A percentile compares a stretch with the other conserved stretches of the same genome.
These are phyloP conservation scores for Fagopyrum homotropicum DNA, from an alignment of 148 eudicot genomes.

Conservation along the genomic window DNA sequence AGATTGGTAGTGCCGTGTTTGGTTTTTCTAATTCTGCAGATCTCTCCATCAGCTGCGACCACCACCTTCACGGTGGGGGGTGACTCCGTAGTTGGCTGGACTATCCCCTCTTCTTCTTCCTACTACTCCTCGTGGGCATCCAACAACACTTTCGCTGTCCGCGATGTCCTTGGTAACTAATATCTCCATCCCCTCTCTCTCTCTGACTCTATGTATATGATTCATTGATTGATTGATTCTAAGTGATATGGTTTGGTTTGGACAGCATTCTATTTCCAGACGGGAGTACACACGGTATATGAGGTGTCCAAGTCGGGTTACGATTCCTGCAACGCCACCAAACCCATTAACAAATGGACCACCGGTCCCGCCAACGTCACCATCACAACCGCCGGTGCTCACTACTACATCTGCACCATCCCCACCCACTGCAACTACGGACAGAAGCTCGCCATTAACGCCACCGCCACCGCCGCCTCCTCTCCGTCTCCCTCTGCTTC, in stretches of 20 bases:
- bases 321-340: not conserved
- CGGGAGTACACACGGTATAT: not conserved
- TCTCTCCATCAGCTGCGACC: not conserved
- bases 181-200: no score
- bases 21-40: slow-evolving; percentile 1
- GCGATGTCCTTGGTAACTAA: not conserved
- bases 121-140: slow-evolving; percentile 4
- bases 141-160: not conserved
- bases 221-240: not conserved
- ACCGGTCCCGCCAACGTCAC: not conserved
- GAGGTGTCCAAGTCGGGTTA: slow-evolving; percentile 5
- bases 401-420: slow-evolving; percentile 9
- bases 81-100: not conserved
- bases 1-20: slow-evolving; percentile 4
- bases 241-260: not conserved
- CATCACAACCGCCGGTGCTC: not conserved
- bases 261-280: not conserved
- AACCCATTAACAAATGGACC: not conserved
- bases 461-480: not conserved
- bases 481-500: not conserved
- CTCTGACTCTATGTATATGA: not conserved
- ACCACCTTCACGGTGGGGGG: not conserved
- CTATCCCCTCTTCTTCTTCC: not conserved
- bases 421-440: not conserved
- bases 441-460: slow-evolving; percentile 2